phyloP scores from a whole-genome alignment of 257 asterid species.

The Solanum paucissectum region DNA sequence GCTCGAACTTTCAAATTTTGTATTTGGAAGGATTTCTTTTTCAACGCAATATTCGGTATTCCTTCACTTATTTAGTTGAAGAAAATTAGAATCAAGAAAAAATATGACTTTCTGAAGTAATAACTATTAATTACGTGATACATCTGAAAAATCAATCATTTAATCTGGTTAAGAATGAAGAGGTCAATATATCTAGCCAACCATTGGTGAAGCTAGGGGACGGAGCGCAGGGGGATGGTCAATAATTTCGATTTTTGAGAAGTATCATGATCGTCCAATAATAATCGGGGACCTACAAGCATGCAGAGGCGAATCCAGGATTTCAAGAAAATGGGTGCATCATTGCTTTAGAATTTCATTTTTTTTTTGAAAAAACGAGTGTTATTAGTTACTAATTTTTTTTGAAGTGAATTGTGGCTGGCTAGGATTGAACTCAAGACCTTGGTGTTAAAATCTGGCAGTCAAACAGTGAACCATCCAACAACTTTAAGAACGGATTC shows the following conservation, averaged over 20 bases:
- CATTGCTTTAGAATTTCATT: no score
- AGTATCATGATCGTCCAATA: not conserved
- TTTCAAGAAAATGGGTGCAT: no score
- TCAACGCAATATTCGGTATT: no score
- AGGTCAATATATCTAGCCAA: not conserved
- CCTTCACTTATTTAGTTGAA: no score
- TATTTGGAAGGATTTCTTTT: not conserved
- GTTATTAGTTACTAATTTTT: no score
- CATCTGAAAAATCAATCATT: not conserved
- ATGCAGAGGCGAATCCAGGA: not conserved
- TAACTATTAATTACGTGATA: not conserved
- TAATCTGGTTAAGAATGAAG: not conserved
- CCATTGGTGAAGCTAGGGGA: not conserved
- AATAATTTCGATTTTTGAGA: no score
- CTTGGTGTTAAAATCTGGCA: no score
- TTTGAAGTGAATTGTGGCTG: no score
- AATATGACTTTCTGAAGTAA: not conserved
- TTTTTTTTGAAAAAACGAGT: no score
- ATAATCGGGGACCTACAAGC: not conserved
- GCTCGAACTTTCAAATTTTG: not conserved
- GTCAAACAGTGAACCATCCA: no score
- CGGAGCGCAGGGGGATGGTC: not conserved
- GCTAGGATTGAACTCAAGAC: no score
- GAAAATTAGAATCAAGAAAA: not conserved
- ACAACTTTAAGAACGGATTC: no score